These are phyloP conservation scores for Herpetomonas muscarum DNA, from an alignment of 208 protist species.

Conservation along the genomic window DNA sequence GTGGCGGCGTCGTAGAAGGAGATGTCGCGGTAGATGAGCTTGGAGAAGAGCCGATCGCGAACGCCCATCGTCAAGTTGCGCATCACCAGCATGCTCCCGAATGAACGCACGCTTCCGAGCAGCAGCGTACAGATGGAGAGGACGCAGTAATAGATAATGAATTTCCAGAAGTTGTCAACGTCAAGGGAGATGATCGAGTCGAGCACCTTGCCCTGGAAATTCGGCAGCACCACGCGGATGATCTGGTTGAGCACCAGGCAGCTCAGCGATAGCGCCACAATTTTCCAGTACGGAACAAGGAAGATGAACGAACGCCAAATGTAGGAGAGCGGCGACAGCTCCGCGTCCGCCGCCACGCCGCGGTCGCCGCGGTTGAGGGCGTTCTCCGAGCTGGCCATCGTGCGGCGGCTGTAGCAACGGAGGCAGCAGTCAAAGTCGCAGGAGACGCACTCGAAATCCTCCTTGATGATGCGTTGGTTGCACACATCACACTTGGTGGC, in stretches of 20 bases:
- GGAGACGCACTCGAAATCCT: constrained; percentile 31
- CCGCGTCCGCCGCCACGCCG: constrained; percentile 11
- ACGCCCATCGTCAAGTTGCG: constrained; percentile 44
- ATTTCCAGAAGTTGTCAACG: constrained; percentile 24
- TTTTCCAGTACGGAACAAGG: constrained; percentile 32
- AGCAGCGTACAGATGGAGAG: constrained; percentile 37
- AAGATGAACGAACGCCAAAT: constrained; percentile 34
- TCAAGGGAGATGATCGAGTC: constrained; percentile 38
- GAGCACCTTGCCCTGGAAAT: constrained; percentile 48
- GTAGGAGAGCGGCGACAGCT: constrained; percentile 37
- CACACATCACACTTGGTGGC: constrained; percentile 46
- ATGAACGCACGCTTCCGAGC: constrained; percentile 37
- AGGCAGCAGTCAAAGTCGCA: constrained; percentile 55
- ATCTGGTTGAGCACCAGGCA: constrained; percentile 36
- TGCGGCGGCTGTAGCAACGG: constrained; percentile 29
- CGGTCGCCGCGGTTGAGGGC: constrained; percentile 19
- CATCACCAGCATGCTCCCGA: constrained; percentile 44
- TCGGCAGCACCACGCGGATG: constrained; percentile 33
- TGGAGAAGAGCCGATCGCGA: constrained; percentile 32
- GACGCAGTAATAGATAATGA: constrained; percentile 28
- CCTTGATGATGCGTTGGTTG: constrained; percentile 40
- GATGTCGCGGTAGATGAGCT: constrained; percentile 48
- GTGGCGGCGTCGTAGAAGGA: constrained; percentile 48
- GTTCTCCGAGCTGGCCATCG: constrained; percentile 22
- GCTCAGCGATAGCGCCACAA: constrained; percentile 25